These are phyloP conservation scores for Tricholoma sp. DNA, from an alignment of 768 basidiomycete species.

Conservation along the genomic window DNA sequence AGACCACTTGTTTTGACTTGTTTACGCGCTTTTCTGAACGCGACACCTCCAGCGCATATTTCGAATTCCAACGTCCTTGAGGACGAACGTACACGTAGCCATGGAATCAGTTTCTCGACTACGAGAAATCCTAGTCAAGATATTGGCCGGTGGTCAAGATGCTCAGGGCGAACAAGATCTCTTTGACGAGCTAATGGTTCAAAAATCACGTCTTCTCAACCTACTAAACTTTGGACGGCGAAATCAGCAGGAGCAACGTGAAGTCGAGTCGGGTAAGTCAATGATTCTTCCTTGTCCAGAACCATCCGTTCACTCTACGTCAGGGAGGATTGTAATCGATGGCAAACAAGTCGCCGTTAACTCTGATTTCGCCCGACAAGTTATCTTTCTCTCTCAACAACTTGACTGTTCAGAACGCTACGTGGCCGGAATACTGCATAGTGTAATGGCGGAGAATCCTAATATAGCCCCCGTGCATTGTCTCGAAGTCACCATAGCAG, in stretches of 20 bases:
- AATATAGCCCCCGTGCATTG: constrained; percentile 53
- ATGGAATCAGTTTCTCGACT: constrained; percentile 64
- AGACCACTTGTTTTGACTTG: constrained; percentile 11
- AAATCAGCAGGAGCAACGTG: constrained; percentile 60
- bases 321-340: constrained; percentile 64
- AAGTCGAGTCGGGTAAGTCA: constrained; percentile 61
- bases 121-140: constrained; percentile 44
- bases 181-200: constrained; percentile 67
- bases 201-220: constrained; percentile 57
- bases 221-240: constrained; percentile 64
- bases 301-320: constrained; percentile 2
- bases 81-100: neutral
- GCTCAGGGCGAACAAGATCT: constrained; percentile 63
- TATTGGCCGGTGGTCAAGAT: constrained; percentile 39
- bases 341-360: constrained; percentile 71
- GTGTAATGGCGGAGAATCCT: constrained; percentile 58
- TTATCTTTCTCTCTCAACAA: constrained; percentile 73
- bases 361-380: constrained; percentile 73
- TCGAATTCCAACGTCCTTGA: neutral
- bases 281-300: neutral
- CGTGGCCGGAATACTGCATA: constrained; percentile 63
- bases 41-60: neutral
- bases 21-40: constrained; percentile 20
- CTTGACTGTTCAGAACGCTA: constrained; percentile 82
- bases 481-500: constrained; percentile 61